Evolutionary conservation across 2,329 filamentous ascomycete genomes (phyloP), one percentile per base, ranked within the genome.

Genomic region (Clarireedia homoeocarpa): DNA sequence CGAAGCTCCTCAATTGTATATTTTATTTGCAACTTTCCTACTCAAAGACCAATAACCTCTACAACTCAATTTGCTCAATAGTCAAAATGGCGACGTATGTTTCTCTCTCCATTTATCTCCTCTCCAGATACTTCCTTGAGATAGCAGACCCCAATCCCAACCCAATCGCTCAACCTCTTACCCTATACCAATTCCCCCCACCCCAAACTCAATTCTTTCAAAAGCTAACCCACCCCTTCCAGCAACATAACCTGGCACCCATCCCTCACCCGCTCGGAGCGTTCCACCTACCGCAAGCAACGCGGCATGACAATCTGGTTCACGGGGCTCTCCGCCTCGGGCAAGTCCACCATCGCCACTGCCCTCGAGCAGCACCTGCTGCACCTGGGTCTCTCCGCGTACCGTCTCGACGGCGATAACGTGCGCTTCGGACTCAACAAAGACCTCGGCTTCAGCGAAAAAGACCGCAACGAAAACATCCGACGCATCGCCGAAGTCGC

Each of bases 401-500:
- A 99, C 81, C 85, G 94, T 53, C 85, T 99, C 30, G 94, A 99
- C 74, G 94, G 92, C 68, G 94, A 99, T 81, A 99, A 99, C 75
- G 87, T 99, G 63, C 92, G 94, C 59, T 96, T 97, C 76, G 94
- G 94, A 15, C 81, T 99, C 64, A 99, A 97, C 83, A 95, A 95
- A 75, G 92, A 97, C 76, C 82, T 99, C 10, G 92, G 92, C 15
- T 99, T 97, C 78, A 88, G 84, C 62, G 92, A 96, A 70, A 83
- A 84, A 70, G 91, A 96, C 77, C 85, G 94, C 66, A 95, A 92
- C 71, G 94, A 99, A 80, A 99, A 99, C 77, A 99, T 99, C 71
- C 85, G 94, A 59, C 85, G 94, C 62, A 96, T 99, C 68, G 90
- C 89, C 54, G 92, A 99, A 79, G 79, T 80, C 44, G 91, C 94